Evolutionary conservation across 352 stramenopile genomes (phyloP).

Genomic region (Globisporangium viniferum): DNA sequence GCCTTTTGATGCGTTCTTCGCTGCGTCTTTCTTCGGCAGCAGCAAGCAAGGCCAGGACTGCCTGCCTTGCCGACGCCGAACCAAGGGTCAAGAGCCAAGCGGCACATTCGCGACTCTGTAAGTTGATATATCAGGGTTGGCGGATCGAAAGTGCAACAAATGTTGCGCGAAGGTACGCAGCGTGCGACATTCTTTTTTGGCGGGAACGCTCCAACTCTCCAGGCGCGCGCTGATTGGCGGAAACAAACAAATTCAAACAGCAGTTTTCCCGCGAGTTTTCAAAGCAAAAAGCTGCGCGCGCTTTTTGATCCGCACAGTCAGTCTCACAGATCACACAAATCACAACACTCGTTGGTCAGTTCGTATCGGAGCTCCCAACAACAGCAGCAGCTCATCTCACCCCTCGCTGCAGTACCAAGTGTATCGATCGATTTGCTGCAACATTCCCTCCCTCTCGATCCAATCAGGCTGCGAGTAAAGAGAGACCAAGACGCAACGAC

Average conservation of each 20-base stretch:
- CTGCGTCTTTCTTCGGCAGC: too few relatives aligned
- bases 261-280: constrained; percentile 16
- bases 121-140: too few relatives aligned
- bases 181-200: constrained; percentile 2
- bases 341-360: constrained; percentile 5
- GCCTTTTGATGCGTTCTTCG: too few relatives aligned
- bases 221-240: constrained; percentile 29
- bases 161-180: constrained; percentile 7
- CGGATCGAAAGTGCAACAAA: not conserved
- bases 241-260: constrained; percentile 18
- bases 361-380: not conserved
- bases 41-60: too few relatives aligned
- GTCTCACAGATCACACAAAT: not conserved
- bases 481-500: not conserved
- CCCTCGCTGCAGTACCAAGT: not conserved
- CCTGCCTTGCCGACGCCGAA: too few relatives aligned
- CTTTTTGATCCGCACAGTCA: constrained; percentile 9
- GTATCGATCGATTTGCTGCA: not conserved
- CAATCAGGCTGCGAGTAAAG: not conserved
- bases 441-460: not conserved
- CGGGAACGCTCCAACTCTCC: constrained; percentile 6
- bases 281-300: constrained; percentile 10
- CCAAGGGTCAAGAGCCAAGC: too few relatives aligned
- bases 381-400: not conserved
- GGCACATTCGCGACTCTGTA: too few relatives aligned